Base-by-base conservation (phyloP, 2,329 filamentous ascomycete genomes). In the Phaeosphaeria sp. region DNA sequence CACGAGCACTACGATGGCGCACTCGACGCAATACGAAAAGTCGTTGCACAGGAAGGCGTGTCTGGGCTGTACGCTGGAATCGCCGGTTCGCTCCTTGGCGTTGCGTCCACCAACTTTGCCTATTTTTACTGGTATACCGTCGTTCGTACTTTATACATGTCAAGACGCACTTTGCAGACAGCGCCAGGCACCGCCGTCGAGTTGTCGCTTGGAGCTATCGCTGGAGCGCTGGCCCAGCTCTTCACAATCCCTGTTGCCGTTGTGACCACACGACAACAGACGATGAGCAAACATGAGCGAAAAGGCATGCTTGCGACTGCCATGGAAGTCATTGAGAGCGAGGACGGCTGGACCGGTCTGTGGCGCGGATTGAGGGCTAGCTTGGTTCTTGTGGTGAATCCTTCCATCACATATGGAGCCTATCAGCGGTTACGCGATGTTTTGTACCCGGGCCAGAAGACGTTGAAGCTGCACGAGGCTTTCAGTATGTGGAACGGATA, bases 71-170 rank as follows among this genome's bases (percentile, higher is more conserved):
- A 99, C 72, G 88, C 91, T 52, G 95, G 95, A 59, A 93, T 99
- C 76, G 85, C 87, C 59, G 93, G 94, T 50, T 88, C 93, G 4
- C 83, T 99, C 18, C 81, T 98, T 51, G 95, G 95, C 53, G 95
- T 99, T 36, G 94, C 93, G 1, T 97, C 93, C 23, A 98, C 94
- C 52, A 99, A 99, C 79, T 99, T 99, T 76, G 95, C 95, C 71
- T 99, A 99, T 81, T 99, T 99, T 77, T 99, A 99, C 82, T 98
- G 94, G 93, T 98, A 98, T 77, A 94, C 92, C 5, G 81, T 95
- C 25, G 92, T 97, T 30, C 88, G 95, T 62, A 87, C 87, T 17
- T 78, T 97, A 20, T 98, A 98, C 77, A 79, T 91, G 65, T 79
- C 81, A 18, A 84, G 83, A 22, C 80, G 80, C 66, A 85, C 85